A percentile compares a stretch with the other conserved stretches of the same genome.
These are phyloP conservation scores for Inga laurina DNA, from an alignment of 306 rosid genomes.

Conservation along the genomic window DNA sequence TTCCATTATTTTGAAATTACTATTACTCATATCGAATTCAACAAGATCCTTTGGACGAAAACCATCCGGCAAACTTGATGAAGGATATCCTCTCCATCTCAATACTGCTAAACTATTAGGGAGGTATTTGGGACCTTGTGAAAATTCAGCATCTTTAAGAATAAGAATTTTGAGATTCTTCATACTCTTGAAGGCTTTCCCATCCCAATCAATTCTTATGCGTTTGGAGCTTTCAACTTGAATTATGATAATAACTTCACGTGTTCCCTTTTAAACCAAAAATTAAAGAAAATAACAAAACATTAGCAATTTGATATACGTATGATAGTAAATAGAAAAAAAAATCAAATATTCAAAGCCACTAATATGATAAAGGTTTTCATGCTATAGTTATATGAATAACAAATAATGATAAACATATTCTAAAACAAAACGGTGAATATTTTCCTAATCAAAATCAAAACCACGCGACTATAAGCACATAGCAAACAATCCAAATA, in stretches of 20 bases:
- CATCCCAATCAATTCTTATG: slow-evolving; percentile 6
- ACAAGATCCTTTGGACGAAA: not conserved
- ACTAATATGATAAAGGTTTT: not conserved
- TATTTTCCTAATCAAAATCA: no score
- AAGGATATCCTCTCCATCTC: slow-evolving; percentile 22
- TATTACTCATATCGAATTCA: not conserved
- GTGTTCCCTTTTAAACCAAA: slow-evolving; percentile 6
- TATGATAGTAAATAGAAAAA: no score
- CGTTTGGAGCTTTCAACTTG: not conserved
- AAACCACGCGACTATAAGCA: no score
- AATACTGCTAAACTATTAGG: slow-evolving; percentile 17
- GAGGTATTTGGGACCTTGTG: not conserved
- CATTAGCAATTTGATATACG: no score
- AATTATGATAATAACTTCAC: not conserved
- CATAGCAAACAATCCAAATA: no score
- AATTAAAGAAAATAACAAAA: not conserved
- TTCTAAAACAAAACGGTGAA: no score
- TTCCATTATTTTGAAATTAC: not conserved
- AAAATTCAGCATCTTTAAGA: not conserved
- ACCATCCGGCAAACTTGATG: not conserved
- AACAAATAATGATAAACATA: no score
- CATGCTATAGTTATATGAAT: not conserved
- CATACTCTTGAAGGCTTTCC: not conserved
- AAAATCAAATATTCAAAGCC: not conserved
- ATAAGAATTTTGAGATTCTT: slow-evolving; percentile 6